These are phyloP conservation scores for Cenchrus fungigraminus DNA, from an alignment of 176 grass and related monocot genomes.

Conservation along the genomic window DNA sequence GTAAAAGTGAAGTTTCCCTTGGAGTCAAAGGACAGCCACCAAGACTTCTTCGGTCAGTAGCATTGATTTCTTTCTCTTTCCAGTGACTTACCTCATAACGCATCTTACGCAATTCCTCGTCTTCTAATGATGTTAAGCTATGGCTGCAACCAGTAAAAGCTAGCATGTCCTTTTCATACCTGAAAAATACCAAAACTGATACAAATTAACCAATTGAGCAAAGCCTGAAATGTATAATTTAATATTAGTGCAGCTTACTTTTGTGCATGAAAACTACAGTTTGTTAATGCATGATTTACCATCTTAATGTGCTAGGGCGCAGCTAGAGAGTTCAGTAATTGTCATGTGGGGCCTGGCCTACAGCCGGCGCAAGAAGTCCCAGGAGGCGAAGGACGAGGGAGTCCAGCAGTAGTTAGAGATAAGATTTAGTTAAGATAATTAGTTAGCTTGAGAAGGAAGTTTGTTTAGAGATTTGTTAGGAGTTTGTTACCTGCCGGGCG, in stretches of 20 bases:
- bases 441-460: too few relatives aligned
- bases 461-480: too few relatives aligned
- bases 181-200: slow-evolving; percentile 46
- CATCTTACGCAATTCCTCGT: slow-evolving; percentile 76
- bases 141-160: slow-evolving; percentile 96
- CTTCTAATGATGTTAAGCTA: slow-evolving; percentile 76
- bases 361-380: too few relatives aligned
- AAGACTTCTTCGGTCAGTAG: slow-evolving; percentile 73
- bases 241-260: not conserved
- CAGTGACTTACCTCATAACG: slow-evolving; percentile 90
- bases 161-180: slow-evolving; percentile 99
- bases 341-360: too few relatives aligned
- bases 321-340: slow-evolving; percentile 30
- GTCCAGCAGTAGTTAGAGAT: too few relatives aligned
- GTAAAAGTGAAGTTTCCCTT: slow-evolving; percentile 87
- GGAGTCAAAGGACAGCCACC: slow-evolving; percentile 95
- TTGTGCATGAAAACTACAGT: not conserved
- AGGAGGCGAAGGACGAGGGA: too few relatives aligned
- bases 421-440: too few relatives aligned
- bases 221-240: slow-evolving; percentile 3
- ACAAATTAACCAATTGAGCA: not conserved
- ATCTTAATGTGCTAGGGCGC: slow-evolving; percentile 15
- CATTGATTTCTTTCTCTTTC: slow-evolving; percentile 99
- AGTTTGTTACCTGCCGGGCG: too few relatives aligned
- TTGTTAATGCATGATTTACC: slow-evolving; percentile 13